These are phyloP conservation scores for Penicillium robsamsonii DNA, from an alignment of 495 filamentous ascomycete genomes.

Conservation along the genomic window DNA sequence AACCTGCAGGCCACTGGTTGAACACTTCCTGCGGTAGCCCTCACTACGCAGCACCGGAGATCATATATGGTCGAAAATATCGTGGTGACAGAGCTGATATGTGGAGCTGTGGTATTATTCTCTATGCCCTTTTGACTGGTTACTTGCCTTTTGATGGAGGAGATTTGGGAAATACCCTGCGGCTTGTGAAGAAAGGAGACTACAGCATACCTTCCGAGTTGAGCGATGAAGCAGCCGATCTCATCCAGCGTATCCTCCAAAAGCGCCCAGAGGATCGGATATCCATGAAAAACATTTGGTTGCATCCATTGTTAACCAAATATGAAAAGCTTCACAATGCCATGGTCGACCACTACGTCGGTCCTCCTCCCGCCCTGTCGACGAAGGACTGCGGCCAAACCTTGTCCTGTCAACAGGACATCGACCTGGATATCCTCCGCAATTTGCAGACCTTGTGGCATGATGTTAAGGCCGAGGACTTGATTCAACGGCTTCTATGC, in stretches of 20 bases:
- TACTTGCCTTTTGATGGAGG: constrained; percentile 79
- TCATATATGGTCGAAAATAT: constrained; percentile 69
- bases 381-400: constrained; percentile 54
- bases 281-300: constrained; percentile 73
- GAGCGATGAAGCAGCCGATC: constrained; percentile 68
- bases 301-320: constrained; percentile 75
- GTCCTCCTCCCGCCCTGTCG: constrained; percentile 51
- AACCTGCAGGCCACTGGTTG: constrained; percentile 72
- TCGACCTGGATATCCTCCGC: constrained; percentile 75
- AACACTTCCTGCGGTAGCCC: constrained; percentile 92
- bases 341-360: constrained; percentile 50
- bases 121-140: constrained; percentile 79
- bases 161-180: constrained; percentile 54
- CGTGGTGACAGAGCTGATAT: constrained; percentile 83
- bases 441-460: constrained; percentile 90
- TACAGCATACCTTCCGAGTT: constrained; percentile 70
- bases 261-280: constrained; percentile 74
- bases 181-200: constrained; percentile 64
- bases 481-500: constrained; percentile 64
- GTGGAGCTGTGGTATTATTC: constrained; percentile 91
- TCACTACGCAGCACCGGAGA: constrained; percentile 92
- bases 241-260: constrained; percentile 73
- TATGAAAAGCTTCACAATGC: constrained; percentile 65
- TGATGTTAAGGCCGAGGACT: constrained; percentile 64
- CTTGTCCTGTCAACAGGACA: constrained; percentile 51